These are phyloP conservation scores for Phytophthora sp. DNA, from an alignment of 352 stramenopile species.

Conservation along the genomic window DNA sequence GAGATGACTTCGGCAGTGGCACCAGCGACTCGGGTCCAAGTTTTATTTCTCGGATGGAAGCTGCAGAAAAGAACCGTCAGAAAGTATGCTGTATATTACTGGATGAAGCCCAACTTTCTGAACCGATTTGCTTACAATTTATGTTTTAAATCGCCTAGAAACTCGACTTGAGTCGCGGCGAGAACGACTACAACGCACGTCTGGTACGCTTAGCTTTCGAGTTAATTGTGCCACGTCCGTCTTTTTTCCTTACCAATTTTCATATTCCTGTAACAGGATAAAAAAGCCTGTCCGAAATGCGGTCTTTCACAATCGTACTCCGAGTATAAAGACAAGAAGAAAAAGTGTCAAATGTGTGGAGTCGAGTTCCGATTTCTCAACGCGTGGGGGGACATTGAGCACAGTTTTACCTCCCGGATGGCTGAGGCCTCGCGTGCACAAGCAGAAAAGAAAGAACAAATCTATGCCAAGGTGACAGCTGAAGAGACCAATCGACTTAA, in stretches of 20 bases:
- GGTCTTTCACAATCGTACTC: slow-evolving; percentile 75
- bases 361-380: slow-evolving; percentile 76
- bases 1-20: slow-evolving; percentile 42
- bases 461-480: slow-evolving; percentile 49
- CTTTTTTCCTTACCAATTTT: too few species aligned
- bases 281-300: slow-evolving; percentile 81
- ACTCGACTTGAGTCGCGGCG: slow-evolving; percentile 70
- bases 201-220: slow-evolving; percentile 36
- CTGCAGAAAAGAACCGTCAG: slow-evolving; percentile 75
- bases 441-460: slow-evolving; percentile 55
- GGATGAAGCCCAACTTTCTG: background rate
- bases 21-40: slow-evolving; percentile 29
- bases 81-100: slow-evolving; percentile 54
- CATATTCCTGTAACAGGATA: slow-evolving; percentile 70
- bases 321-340: slow-evolving; percentile 89
- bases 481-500: slow-evolving; percentile 42
- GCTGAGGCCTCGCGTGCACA: slow-evolving; percentile 46
- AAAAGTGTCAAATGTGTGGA: slow-evolving; percentile 80
- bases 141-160: slow-evolving; percentile 55
- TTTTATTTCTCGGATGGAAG: slow-evolving; percentile 84
- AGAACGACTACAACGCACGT: slow-evolving; percentile 77
- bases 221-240: too few species aligned
- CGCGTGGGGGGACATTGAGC: slow-evolving; percentile 77
- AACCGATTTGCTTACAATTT: slow-evolving; percentile 3
- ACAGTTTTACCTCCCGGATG: slow-evolving; percentile 71